Percentiles rank a stretch among this genome's conserved stretches.
Evolutionary conservation across 2,329 filamentous ascomycete genomes (phyloP).

Genomic region (Pestalotiopsis sp.): DNA sequence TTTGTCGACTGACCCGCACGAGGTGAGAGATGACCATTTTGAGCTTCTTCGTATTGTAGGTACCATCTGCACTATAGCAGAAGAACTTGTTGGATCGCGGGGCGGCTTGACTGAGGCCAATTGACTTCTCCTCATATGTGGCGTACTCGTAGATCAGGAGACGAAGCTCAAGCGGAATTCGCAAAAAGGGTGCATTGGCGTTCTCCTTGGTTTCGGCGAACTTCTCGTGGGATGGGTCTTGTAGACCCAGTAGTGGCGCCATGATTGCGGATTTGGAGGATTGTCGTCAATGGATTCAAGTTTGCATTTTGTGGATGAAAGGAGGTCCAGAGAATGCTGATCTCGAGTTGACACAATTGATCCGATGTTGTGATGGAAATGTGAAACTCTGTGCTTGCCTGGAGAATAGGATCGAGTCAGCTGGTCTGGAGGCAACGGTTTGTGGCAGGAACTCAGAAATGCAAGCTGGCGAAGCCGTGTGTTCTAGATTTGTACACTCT

Average conservation of each 20-base stretch:
- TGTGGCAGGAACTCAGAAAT: no score
- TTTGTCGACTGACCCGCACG: constrained; percentile 1
- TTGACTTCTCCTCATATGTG: neutral
- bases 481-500: no score
- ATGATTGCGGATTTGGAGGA: neutral
- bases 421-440: no score
- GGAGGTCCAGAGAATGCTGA: no score
- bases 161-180: constrained; percentile 5
- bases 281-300: accelerated
- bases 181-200: neutral
- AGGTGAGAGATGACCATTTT: neutral
- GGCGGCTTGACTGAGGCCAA: neutral
- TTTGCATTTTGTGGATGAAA: neutral
- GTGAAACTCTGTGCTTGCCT: no score
- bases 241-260: neutral
- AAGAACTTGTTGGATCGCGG: constrained; percentile 12
- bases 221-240: neutral
- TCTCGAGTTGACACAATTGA: no score
- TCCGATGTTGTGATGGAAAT: no score
- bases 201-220: neutral
- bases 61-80: no score
- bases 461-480: no score
- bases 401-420: no score
- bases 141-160: constrained; percentile 14
- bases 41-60: no score